Evolutionary conservation across 495 filamentous ascomycete species (phyloP).

Genomic region (Recurvomyces mirabilis): DNA sequence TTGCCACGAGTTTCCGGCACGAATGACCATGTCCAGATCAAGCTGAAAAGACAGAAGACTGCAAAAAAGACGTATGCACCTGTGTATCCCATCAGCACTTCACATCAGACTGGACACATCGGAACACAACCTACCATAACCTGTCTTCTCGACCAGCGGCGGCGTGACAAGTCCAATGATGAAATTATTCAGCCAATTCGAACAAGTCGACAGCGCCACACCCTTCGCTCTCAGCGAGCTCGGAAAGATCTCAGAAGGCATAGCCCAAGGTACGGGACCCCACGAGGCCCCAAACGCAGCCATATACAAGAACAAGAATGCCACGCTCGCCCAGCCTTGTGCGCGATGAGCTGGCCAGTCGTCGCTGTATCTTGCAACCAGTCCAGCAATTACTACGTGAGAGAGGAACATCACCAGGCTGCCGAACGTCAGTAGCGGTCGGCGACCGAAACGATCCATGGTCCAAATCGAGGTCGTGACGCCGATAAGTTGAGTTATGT

Average conservation of each 20-base stretch:
- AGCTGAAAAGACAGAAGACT: constrained; percentile 44
- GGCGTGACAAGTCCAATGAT: constrained; percentile 36
- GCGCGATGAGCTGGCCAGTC: constrained; percentile 23
- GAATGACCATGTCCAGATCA: constrained; percentile 43
- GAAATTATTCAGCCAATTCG: constrained; percentile 12
- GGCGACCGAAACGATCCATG: constrained; percentile 27
- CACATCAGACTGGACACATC: not conserved
- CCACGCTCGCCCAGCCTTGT: constrained; percentile 27
- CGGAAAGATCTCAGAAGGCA: constrained; percentile 23
- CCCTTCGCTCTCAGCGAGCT: constrained; percentile 37
- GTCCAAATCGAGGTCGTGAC: constrained; percentile 20
- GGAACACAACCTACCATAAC: constrained; percentile 32
- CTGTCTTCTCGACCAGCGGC: constrained; percentile 42
- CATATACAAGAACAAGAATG: constrained; percentile 16
- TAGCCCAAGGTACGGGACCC: constrained; percentile 23
- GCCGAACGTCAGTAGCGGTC: constrained; percentile 24
- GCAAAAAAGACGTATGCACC: constrained; percentile 42
- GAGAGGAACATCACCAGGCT: constrained; percentile 23
- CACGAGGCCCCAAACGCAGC: constrained; percentile 20
- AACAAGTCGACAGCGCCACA: constrained; percentile 26
- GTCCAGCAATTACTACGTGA: constrained; percentile 26
- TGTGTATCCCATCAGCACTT: not conserved
- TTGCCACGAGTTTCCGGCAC: constrained; percentile 38
- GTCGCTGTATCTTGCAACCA: constrained; percentile 24
- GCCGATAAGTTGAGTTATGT: constrained; percentile 38